Conservation (phyloP, 139 green algal species). For the Coccomyxa sp. region DNA sequence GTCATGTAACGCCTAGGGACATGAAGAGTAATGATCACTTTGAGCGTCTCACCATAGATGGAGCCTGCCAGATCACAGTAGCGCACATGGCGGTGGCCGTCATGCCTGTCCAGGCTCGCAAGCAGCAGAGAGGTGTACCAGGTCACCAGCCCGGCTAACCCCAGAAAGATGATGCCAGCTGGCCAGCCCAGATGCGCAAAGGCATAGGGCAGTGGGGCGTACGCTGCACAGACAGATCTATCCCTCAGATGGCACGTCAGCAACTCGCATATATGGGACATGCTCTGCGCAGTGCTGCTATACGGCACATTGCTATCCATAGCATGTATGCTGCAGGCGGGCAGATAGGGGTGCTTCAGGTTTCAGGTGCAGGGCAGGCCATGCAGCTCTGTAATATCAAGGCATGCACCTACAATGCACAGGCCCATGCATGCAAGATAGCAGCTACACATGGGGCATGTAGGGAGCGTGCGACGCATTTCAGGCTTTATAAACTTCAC, state of each 20-base stretch:
- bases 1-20: no score
- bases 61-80: slow-evolving; percentile 2
- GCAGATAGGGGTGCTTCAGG: not conserved
- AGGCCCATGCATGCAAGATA: not conserved
- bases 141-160: slow-evolving; percentile 5
- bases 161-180: slow-evolving; percentile 20
- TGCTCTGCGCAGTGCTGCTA: not conserved
- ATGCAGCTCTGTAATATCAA: not conserved
- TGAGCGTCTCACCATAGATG: not conserved
- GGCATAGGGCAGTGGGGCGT: slow-evolving; percentile 33
- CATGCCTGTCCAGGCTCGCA: slow-evolving; percentile 24
- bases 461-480: not conserved
- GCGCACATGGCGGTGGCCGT: slow-evolving; percentile 11
- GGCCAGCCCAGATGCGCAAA: slow-evolving; percentile 30
- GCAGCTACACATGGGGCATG: not conserved
- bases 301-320: not conserved
- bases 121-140: slow-evolving; percentile 32
- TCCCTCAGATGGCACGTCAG: not conserved
- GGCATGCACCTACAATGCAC: not conserved
- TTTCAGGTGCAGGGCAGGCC: not conserved
- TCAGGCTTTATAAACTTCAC: not conserved
- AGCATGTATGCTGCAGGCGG: not conserved
- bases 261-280: not conserved
- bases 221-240: slow-evolving; percentile 10
- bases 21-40: no score